Conservation (phyloP, 192 early-diverging fungal genomes). For the Coemansia sp. region DNA sequence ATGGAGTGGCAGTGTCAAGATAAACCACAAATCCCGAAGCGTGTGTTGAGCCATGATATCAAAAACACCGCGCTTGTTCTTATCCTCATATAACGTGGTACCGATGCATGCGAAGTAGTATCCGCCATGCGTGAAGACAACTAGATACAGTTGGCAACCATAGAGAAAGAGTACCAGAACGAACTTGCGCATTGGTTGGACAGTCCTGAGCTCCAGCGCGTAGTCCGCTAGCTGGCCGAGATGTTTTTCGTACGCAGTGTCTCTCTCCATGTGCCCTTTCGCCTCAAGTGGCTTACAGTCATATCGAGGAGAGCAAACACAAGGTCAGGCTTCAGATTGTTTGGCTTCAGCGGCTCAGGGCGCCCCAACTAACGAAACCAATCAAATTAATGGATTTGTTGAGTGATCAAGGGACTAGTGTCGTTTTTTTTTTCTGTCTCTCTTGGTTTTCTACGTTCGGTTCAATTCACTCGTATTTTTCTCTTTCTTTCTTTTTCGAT, state of each 20-base stretch:
- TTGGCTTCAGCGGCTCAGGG: neutral
- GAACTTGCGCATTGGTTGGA: constrained; percentile 23
- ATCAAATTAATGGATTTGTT: too few species aligned
- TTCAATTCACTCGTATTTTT: neutral
- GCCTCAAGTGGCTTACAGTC: too few species aligned
- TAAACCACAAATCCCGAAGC: neutral
- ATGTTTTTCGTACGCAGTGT: neutral
- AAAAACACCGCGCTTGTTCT: neutral
- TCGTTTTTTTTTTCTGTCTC: neutral
- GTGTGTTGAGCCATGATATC: neutral
- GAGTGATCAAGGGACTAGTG: too few species aligned
- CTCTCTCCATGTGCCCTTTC: neutral
- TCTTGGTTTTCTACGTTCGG: too few species aligned
- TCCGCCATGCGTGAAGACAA: constrained; percentile 20
- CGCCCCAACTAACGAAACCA: too few species aligned
- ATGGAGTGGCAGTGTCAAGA: neutral
- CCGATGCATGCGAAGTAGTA: constrained; percentile 7
- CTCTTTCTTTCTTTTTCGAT: neutral
- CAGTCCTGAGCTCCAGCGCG: constrained; percentile 4
- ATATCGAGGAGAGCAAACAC: neutral
- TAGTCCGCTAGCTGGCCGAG: constrained; percentile 41
- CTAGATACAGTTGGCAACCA: constrained; percentile 3
- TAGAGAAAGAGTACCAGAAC: constrained; percentile 19
- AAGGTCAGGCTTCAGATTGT: neutral
- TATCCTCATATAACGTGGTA: neutral